These are phyloP conservation scores for Fabrea salina DNA, from an alignment of 169 alveolate genomes.

Conservation along the genomic window DNA sequence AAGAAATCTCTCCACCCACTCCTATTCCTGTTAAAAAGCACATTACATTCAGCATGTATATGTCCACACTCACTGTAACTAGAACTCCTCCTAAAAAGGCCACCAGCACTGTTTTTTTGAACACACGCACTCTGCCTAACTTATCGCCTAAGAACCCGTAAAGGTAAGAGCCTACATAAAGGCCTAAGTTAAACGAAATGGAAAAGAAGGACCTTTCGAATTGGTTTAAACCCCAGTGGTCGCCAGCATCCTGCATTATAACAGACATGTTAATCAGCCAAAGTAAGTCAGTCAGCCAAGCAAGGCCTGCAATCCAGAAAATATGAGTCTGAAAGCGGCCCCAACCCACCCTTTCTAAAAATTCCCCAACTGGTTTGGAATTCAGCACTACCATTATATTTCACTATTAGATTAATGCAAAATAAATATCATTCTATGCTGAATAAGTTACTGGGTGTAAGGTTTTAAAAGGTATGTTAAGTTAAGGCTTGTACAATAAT, in stretches of 20 bases:
- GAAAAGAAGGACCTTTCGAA: neutral
- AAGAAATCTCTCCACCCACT: conserved; percentile 23
- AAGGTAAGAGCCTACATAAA: neutral
- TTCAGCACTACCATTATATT: too few relatives aligned
- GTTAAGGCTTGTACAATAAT: too few relatives aligned
- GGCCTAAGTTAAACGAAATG: neutral
- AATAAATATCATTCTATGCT: too few relatives aligned
- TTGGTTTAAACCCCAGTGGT: neutral
- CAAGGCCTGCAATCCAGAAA: too few relatives aligned
- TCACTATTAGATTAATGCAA: too few relatives aligned
- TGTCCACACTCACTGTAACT: neutral
- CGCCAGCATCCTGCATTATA: neutral
- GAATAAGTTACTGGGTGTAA: too few relatives aligned
- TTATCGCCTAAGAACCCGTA: conserved; percentile 26
- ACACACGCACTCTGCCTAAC: neutral
- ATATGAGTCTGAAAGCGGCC: too few relatives aligned
- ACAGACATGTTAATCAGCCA: neutral
- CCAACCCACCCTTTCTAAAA: too few relatives aligned
- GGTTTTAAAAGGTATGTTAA: too few relatives aligned
- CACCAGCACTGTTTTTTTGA: neutral
- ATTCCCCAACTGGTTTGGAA: too few relatives aligned
- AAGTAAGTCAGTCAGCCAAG: neutral
- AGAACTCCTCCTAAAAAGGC: neutral
- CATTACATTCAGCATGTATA: neutral
- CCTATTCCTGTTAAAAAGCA: neutral